phyloP scores from a whole-genome alignment of 2,329 filamentous ascomycete species.

The Cladosporium sp. region DNA sequence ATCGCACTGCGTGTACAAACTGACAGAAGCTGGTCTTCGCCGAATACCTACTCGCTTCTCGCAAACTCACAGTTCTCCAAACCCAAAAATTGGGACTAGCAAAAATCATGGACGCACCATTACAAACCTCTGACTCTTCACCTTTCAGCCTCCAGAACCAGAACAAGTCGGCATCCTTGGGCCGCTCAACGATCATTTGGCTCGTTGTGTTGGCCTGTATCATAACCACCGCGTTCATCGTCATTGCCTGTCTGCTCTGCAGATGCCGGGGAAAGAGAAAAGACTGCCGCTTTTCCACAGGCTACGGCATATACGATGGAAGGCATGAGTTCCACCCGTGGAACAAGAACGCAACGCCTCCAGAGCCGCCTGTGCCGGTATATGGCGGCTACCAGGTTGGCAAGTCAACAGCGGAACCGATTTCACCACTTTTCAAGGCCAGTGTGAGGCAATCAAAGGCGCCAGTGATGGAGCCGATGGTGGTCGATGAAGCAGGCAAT shows the following conservation, averaged over 20 bases:
- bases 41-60: background rate
- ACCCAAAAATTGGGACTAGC: background rate
- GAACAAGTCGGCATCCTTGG: background rate
- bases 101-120: background rate
- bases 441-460: background rate
- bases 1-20: background rate
- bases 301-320: slow-evolving; percentile 19
- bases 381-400: background rate
- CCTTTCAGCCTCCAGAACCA: slow-evolving; percentile 14
- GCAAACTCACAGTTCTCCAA: background rate
- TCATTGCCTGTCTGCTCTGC: slow-evolving; percentile 19
- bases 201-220: slow-evolving; percentile 19
- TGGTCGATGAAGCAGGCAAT: slow-evolving; percentile 10
- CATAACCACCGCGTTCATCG: slow-evolving; percentile 14
- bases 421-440: background rate
- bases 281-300: background rate
- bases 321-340: slow-evolving; percentile 20
- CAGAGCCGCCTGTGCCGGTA: background rate
- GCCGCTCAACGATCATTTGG: slow-evolving; percentile 21
- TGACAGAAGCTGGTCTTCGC: slow-evolving; percentile 18
- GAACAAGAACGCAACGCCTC: slow-evolving; percentile 16
- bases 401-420: background rate
- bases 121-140: slow-evolving; percentile 9
- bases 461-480: slow-evolving; percentile 16
- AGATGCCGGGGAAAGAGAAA: slow-evolving; percentile 17